These are phyloP conservation scores for Malassezia nana DNA, from an alignment of 1,284 basidiomycete species.

Conservation along the genomic window DNA sequence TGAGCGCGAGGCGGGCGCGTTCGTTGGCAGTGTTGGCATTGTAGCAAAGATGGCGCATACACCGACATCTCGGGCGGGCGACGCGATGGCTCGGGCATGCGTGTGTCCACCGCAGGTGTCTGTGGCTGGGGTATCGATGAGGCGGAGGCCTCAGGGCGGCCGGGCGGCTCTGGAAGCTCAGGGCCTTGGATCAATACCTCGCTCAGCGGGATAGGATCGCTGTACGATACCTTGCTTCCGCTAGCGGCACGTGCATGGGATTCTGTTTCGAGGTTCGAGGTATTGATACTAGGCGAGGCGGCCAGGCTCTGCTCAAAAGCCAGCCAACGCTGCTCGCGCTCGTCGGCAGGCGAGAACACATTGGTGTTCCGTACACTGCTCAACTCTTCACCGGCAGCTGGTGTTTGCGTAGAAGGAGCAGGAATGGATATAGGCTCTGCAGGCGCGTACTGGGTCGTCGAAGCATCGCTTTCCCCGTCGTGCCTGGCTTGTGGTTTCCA, in stretches of 20 bases:
- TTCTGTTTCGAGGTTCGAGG: neutral
- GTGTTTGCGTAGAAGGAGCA: neutral
- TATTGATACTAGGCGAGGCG: neutral
- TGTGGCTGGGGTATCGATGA: neutral
- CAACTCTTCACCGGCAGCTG: neutral
- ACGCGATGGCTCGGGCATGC: constrained; percentile 9
- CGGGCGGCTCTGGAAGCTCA: neutral
- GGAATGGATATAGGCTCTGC: neutral
- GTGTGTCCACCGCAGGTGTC: neutral
- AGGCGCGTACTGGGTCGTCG: neutral
- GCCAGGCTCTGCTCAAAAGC: constrained; percentile 1
- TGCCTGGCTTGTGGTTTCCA: neutral
- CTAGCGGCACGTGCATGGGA: neutral
- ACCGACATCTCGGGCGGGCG: constrained; percentile 4
- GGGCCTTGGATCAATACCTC: neutral
- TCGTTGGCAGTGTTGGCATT: constrained; percentile 11
- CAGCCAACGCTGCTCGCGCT: constrained; percentile 5
- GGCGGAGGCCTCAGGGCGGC: neutral
- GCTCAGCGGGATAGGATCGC: neutral
- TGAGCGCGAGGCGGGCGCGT: constrained; percentile 40
- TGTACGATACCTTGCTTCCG: neutral
- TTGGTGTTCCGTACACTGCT: constrained; percentile 9
- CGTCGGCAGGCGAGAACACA: constrained; percentile 4
- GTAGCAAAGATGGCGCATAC: constrained; percentile 5
- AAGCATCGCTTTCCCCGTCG: neutral